A percentile compares a stretch with the other conserved stretches of the same genome.
Evolutionary conservation across 2,329 filamentous ascomycete genomes (phyloP).

Genomic region (Exserohilum turcica): DNA sequence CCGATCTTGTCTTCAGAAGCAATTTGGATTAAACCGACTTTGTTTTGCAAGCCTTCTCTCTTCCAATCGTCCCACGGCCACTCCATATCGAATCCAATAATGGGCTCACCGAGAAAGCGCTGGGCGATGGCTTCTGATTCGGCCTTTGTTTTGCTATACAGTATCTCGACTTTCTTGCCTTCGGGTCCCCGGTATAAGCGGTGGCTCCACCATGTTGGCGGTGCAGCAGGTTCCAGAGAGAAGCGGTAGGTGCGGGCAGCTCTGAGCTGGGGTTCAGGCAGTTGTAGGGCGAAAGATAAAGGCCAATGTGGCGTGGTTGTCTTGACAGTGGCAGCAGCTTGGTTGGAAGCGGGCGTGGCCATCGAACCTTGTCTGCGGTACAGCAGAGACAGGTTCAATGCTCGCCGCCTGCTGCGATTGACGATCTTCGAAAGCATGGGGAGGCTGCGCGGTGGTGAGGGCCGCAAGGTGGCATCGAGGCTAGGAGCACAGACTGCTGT

Average conservation of each 20-base stretch:
- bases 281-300: slow-evolving; percentile 24
- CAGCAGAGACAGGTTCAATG: background rate
- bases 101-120: slow-evolving; percentile 69
- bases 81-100: slow-evolving; percentile 90
- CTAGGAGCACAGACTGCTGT: slow-evolving; percentile 7
- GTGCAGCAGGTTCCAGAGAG: slow-evolving; percentile 4
- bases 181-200: slow-evolving; percentile 65
- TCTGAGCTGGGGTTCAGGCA: slow-evolving; percentile 14
- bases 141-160: slow-evolving; percentile 74
- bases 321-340: background rate
- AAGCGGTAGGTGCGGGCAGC: slow-evolving; percentile 11
- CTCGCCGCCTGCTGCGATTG: background rate
- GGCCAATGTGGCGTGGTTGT: slow-evolving; percentile 22
- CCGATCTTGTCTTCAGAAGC: slow-evolving; percentile 77
- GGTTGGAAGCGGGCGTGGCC: background rate
- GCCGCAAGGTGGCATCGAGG: background rate
- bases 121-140: slow-evolving; percentile 69
- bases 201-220: slow-evolving; percentile 66
- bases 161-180: slow-evolving; percentile 65
- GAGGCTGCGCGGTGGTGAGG: background rate
- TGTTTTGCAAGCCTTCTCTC: slow-evolving; percentile 62
- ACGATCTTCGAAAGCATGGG: slow-evolving; percentile 2
- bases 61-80: slow-evolving; percentile 66
- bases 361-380: background rate
- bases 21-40: slow-evolving; percentile 82